Conservation (phyloP, 768 basidiomycete genomes). For the Lyophyllum atratum region DNA sequence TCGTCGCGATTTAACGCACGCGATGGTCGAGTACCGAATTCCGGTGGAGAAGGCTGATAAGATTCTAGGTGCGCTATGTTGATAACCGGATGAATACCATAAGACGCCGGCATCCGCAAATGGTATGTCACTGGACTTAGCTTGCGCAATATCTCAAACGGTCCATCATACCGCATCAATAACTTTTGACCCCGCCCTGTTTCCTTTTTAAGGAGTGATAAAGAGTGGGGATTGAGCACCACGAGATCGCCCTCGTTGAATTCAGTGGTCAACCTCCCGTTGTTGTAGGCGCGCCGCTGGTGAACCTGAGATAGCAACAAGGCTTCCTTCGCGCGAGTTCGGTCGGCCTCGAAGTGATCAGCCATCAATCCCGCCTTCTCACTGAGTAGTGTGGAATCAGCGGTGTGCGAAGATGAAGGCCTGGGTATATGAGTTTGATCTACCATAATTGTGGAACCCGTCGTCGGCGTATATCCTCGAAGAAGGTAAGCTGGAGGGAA, state of each 20-base stretch:
- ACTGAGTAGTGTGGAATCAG: no score
- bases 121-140: conserved; percentile 29
- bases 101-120: conserved; percentile 27
- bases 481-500: conserved; percentile 4
- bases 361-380: not conserved
- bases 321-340: no score
- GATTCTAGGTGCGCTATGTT: conserved; percentile 33
- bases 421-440: not conserved
- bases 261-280: no score
- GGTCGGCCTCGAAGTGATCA: no score
- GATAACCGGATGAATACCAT: no score
- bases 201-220: no score
- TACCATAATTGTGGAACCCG: not conserved
- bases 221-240: no score
- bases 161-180: conserved; percentile 29
- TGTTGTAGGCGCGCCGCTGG: no score
- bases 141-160: conserved; percentile 29
- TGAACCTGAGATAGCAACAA: no score
- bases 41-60: conserved; percentile 22
- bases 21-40: conserved; percentile 16
- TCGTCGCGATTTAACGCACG: conserved; percentile 6
- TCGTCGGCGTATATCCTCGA: not conserved
- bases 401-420: not conserved
- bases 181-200: conserved; percentile 30
- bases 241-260: no score